Base-by-base conservation (phyloP, 148 eudicot species). In the Vaccinium corymbosum region DNA sequence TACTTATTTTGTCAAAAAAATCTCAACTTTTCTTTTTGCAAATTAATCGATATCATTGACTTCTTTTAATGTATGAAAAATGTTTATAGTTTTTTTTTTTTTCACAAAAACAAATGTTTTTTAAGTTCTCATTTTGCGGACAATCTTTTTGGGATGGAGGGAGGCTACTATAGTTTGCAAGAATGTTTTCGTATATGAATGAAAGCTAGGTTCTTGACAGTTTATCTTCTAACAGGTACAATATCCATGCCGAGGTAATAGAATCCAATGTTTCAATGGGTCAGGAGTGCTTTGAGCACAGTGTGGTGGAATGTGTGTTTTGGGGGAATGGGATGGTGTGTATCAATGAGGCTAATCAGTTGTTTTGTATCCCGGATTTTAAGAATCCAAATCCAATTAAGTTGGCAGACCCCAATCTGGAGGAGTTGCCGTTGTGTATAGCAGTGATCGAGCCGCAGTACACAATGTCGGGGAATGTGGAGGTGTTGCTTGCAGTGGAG, bases 261-360 rank as follows among this genome's bases (percentile, higher is more conserved):
- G 91, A 87, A 55, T 89, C 95, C 0, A 88, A 81, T 29, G 22
- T 88, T 42, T 89, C 96, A 1, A 76, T 97, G 74, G 99, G 99
- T 49, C 84, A 84, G 77, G 99, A 95, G 89, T 94, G 99, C 68
- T 97, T 94, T 78, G 90, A 89, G 83, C 84, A 94, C 14, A 95
- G 98, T 83, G 98, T 97, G 72, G 98, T 97, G 52, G 99, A 97
- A 57, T 97, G 99, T 78, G 92, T 95, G 84, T 95, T 97, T 88
- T 97, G 98, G 98, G 98, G 98, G 70, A 95, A 92, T 84, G 99
- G 98, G 3, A 89, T 94, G 38, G 98, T 94, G 53, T 94, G 98
- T 84, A 90, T 97, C 66, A 97, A 93, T 70, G 99, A 97, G 89
- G 95, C 91, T 35, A 90, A 92, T 81, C 91, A 91, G 75, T 78